A percentile compares a stretch with the other conserved stretches of the same genome.
Conservation (phyloP, 108 stramenopile species). For the Nitzschia palea region DNA sequence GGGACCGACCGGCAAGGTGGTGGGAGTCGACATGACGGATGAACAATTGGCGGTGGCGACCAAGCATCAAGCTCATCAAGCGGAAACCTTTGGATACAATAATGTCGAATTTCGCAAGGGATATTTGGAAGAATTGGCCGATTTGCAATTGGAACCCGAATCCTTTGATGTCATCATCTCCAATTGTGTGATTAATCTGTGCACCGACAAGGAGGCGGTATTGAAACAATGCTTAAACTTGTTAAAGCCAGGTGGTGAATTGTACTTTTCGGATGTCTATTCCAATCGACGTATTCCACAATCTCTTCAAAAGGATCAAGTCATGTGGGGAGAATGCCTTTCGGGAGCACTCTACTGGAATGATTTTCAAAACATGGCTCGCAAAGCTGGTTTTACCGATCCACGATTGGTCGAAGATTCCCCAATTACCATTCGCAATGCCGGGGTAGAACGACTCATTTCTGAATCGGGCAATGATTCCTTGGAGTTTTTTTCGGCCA, state of each 20-base stretch:
- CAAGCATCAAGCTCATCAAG: constrained; percentile 76
- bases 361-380: constrained; percentile 90
- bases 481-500: constrained; percentile 91
- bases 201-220: constrained; percentile 93
- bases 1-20: constrained; percentile 82
- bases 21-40: constrained; percentile 98
- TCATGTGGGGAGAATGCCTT: constrained; percentile 96
- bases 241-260: constrained; percentile 92
- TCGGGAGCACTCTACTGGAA: constrained; percentile 96
- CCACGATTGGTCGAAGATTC: constrained; percentile 91
- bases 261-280: constrained; percentile 98
- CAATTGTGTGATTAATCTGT: constrained; percentile 98
- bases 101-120: constrained; percentile 93
- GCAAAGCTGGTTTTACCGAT: constrained; percentile 85
- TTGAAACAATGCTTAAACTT: constrained; percentile 81
- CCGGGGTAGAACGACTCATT: constrained; percentile 70
- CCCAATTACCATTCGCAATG: constrained; percentile 85
- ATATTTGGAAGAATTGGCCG: constrained; percentile 82
- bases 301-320: constrained; percentile 65
- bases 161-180: constrained; percentile 94
- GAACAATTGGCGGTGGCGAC: constrained; percentile 92
- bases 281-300: constrained; percentile 89
- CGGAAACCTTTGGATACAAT: constrained; percentile 85
- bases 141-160: constrained; percentile 70
- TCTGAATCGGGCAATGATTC: constrained; percentile 66